Conservation (phyloP, 306 rosid genomes). For the Mimosa bimucronata region DNA sequence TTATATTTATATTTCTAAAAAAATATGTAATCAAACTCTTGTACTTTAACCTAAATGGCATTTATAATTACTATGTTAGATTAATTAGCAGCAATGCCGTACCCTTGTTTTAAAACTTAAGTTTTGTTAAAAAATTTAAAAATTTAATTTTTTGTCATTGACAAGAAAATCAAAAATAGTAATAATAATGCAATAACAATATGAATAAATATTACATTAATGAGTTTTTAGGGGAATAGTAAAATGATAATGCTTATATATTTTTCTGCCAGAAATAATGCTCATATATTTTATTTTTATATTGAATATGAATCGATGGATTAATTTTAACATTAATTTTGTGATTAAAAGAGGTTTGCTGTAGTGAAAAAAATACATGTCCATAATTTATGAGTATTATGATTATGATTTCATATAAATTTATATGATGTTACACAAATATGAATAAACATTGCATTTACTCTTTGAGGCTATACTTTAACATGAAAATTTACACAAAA, state of each 20-base stretch:
- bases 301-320: neutral
- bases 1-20: neutral
- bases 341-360: too few species aligned
- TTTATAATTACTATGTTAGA: neutral
- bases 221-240: too few species aligned
- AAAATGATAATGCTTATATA: neutral
- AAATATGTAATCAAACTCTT: neutral
- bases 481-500: too few species aligned
- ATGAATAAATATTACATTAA: neutral
- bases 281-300: neutral
- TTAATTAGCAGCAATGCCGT: neutral
- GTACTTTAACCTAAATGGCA: neutral
- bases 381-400: too few species aligned
- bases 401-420: neutral
- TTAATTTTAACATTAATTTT: too few species aligned
- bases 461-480: neutral
- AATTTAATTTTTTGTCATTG: too few species aligned
- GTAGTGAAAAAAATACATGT: too few species aligned
- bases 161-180: too few species aligned
- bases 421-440: too few species aligned
- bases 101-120: too few species aligned
- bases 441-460: neutral
- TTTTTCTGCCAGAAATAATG: too few species aligned
- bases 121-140: too few species aligned
- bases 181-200: neutral